phyloP scores from a whole-genome alignment of 768 basidiomycete species.

The Mycena galopus region DNA sequence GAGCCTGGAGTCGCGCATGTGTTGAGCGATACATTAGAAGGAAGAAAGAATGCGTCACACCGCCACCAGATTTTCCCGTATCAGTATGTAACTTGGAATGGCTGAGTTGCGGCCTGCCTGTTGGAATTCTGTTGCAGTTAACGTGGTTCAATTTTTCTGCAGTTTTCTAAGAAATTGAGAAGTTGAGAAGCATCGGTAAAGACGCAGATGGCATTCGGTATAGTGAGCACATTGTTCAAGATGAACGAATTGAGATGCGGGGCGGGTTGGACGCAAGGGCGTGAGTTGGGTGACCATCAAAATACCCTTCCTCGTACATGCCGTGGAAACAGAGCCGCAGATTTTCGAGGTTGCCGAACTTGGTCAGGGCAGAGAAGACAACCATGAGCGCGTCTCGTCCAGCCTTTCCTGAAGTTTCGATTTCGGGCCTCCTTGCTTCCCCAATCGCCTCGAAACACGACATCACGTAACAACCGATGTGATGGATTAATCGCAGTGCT shows the following conservation, averaged over 20 bases:
- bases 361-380: neutral
- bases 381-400: neutral
- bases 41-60: too few species aligned
- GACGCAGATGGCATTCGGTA: constrained; percentile 18
- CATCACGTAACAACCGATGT: neutral
- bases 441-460: constrained; percentile 13
- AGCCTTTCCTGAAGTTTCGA: too few species aligned
- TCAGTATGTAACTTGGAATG: too few species aligned
- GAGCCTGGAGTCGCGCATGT: too few species aligned
- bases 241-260: constrained; percentile 8
- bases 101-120: too few species aligned
- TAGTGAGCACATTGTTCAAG: constrained; percentile 16
- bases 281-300: neutral
- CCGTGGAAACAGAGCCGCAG: constrained; percentile 5
- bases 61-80: too few species aligned
- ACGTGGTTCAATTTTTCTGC: too few species aligned
- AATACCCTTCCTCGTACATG: constrained; percentile 2
- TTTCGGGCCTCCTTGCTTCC: neutral
- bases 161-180: too few species aligned
- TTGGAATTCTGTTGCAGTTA: too few species aligned
- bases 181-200: too few species aligned
- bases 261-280: neutral
- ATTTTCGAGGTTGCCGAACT: neutral
- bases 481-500: constrained; percentile 10
- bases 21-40: too few species aligned